phyloP scores from a whole-genome alignment of 495 filamentous ascomycete genomes.

The Aspergillus sparsus region DNA sequence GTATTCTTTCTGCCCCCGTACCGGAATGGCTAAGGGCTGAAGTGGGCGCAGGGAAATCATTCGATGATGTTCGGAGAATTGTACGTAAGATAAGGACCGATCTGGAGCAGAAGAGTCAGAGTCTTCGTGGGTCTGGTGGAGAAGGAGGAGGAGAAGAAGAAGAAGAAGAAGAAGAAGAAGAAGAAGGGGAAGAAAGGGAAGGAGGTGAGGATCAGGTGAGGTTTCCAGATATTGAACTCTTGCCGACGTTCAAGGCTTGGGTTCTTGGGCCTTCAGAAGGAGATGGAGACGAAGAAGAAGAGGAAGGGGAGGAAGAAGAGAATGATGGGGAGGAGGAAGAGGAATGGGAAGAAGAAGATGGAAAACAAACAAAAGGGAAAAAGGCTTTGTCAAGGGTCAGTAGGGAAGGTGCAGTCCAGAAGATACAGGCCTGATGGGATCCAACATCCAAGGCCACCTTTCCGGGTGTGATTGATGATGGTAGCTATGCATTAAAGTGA shows the following conservation, averaged over 20 bases:
- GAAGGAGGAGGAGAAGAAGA: background rate
- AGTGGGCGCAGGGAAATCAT: constrained; percentile 32
- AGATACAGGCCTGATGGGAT: background rate
- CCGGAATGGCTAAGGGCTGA: constrained; percentile 37
- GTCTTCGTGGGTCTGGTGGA: too few relatives aligned
- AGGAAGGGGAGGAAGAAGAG: background rate
- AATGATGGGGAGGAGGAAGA: background rate
- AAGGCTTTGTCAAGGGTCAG: background rate
- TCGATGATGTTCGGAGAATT: constrained; percentile 32
- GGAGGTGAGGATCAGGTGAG: constrained; percentile 13
- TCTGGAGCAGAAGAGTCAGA: background rate
- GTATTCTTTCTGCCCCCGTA: constrained; percentile 29
- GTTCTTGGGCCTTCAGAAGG: constrained; percentile 2
- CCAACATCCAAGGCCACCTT: too few relatives aligned
- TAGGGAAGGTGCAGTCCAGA: background rate
- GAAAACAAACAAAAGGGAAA: background rate
- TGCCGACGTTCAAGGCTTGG: constrained; percentile 54
- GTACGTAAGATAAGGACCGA: constrained; percentile 15
- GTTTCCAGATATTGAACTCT: constrained; percentile 69
- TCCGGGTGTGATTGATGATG: too few relatives aligned
- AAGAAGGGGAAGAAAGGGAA: background rate
- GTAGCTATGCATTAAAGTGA: too few relatives aligned
- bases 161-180: background rate
- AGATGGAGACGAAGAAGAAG: constrained; percentile 10
- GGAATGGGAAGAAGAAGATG: background rate